phyloP scores from a whole-genome alignment of 2,329 filamentous ascomycete genomes.

The Aspergillus cejpii region DNA sequence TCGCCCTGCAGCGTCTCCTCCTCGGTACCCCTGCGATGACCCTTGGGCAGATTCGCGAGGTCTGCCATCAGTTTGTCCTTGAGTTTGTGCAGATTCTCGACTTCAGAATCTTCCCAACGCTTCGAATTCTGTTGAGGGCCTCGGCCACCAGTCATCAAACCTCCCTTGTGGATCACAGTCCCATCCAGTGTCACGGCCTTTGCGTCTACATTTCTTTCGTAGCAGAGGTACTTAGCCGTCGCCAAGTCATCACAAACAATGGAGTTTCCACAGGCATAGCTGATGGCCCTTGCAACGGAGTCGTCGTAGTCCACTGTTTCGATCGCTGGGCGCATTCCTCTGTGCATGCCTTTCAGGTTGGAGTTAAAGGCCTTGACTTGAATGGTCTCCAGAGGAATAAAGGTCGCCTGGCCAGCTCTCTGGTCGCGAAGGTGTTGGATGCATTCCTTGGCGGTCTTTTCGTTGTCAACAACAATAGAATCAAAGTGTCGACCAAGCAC shows the following conservation, averaged over 20 bases:
- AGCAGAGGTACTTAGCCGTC: conserved; percentile 84
- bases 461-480: conserved; percentile 87
- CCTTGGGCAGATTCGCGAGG: conserved; percentile 70
- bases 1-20: conserved; percentile 79
- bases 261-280: conserved; percentile 88
- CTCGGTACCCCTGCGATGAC: conserved; percentile 64
- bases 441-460: conserved; percentile 89
- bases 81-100: conserved; percentile 73
- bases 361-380: conserved; percentile 88
- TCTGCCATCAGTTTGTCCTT: conserved; percentile 70
- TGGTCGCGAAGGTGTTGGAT: conserved; percentile 92
- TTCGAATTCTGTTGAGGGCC: conserved; percentile 70
- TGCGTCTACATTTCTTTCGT: conserved; percentile 73
- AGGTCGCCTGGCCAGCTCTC: conserved; percentile 77
- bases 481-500: conserved; percentile 91
- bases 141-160: conserved; percentile 91
- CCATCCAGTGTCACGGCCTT: conserved; percentile 94
- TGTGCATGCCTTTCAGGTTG: conserved; percentile 80
- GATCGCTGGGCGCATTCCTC: conserved; percentile 78
- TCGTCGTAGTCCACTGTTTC: conserved; percentile 94
- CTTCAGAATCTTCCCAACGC: conserved; percentile 81
- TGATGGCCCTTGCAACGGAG: conserved; percentile 82
- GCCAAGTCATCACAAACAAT: conserved; percentile 86
- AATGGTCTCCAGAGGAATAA: conserved; percentile 94
- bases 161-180: conserved; percentile 94